Base-by-base conservation (phyloP, 192 early-diverging fungal genomes). In the Coemansia sp. region DNA sequence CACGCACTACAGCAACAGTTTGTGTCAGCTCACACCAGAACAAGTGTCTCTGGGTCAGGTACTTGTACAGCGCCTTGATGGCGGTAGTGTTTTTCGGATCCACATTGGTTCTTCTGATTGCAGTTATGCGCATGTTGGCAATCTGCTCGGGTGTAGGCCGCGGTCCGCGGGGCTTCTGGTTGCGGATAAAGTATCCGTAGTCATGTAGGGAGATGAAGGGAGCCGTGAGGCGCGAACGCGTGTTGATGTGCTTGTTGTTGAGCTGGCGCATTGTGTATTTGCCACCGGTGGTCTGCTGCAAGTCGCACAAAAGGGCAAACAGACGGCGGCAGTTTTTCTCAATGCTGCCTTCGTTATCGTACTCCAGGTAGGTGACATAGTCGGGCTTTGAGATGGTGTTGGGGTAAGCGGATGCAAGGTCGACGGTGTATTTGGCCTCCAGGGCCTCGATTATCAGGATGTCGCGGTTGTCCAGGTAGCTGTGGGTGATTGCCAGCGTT, bases 201-300 rank as follows among this genome's bases (percentile, higher is more conserved):
- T 48, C 46, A 1, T 24, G 46, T 3, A 48, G 23, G 10, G 9
- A 48, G 1, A 17, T 17, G 17, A 48, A 48, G 0, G 46, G 46
- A 1, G 25, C 46, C 0, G 46, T 24, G 21, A 48, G 21, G 22
- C 46, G 21, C 13, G 46, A 48, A 4, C 46, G 11, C 8, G 46
- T 48, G 9, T 48, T 48, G 14, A 48, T 25, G 24, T 48, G 46
- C 46, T 48, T 48, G 23, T 23, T 48, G 22, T 48, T 48, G 6
- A 48, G 23, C 7, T 48, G 46, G 11, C 24, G 21, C 22, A 24
- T 24, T 4, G 46, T 48, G 24, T 24, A 48, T 22, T 21, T 48
- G 5, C 9, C 21, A 12, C 46, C 46, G 12, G 46, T 48, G 14
- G 21, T 5, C 23, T 0, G 12, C 22, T 48, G 46, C 3, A 48